These are phyloP conservation scores for Aspergillus ellipticus DNA, from an alignment of 495 filamentous ascomycete species.

Conservation along the genomic window DNA sequence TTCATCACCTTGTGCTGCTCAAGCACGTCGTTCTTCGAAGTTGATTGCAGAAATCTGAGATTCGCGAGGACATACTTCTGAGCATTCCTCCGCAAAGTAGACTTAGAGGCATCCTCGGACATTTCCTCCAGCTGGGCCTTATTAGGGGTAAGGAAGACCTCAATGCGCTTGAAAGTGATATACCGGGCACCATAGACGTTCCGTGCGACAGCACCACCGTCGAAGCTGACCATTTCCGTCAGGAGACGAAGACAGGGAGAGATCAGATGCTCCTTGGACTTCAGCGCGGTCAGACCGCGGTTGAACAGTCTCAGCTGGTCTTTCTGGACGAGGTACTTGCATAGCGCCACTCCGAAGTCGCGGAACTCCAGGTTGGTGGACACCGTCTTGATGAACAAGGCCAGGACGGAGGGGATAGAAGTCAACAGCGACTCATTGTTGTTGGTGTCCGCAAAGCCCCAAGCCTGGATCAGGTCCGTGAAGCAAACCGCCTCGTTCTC, in stretches of 20 bases:
- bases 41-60: constrained; percentile 63
- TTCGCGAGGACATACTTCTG: constrained; percentile 70
- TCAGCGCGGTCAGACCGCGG: constrained; percentile 65
- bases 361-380: constrained; percentile 67
- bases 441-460: constrained; percentile 67
- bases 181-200: constrained; percentile 65
- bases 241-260: constrained; percentile 78
- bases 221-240: constrained; percentile 71
- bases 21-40: constrained; percentile 71
- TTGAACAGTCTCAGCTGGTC: constrained; percentile 69
- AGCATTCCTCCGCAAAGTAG: constrained; percentile 73
- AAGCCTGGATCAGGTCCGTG: constrained; percentile 70
- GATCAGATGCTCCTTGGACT: constrained; percentile 77
- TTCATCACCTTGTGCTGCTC: constrained; percentile 66
- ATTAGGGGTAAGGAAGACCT: constrained; percentile 45
- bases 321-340: constrained; percentile 68
- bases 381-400: constrained; percentile 69
- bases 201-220: constrained; percentile 72
- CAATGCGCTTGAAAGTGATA: constrained; percentile 70
- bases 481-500: constrained; percentile 56
- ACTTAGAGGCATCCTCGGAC: constrained; percentile 52
- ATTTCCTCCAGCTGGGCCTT: constrained; percentile 47
- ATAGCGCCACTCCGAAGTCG: constrained; percentile 65
- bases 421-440: constrained; percentile 74
- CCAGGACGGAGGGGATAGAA: constrained; percentile 68